phyloP scores from a whole-genome alignment of 2,329 filamentous ascomycete genomes.

The Penicillium aurantiogriseum region DNA sequence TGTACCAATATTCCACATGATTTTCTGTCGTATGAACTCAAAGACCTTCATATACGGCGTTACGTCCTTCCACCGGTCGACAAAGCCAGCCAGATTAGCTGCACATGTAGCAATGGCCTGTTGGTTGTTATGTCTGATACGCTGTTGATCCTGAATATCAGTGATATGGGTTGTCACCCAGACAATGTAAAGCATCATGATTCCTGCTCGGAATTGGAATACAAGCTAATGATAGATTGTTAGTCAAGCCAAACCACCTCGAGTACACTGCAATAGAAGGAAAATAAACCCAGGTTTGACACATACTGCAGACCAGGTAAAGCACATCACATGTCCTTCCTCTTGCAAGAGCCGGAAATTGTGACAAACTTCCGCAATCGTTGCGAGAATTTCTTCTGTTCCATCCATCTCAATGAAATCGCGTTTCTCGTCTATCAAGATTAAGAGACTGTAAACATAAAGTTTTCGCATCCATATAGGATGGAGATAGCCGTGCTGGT shows the following conservation, averaged over 20 bases:
- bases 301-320: slow-evolving; percentile 32
- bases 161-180: slow-evolving; percentile 19
- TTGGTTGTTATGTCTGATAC: slow-evolving; percentile 12
- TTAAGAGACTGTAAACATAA: slow-evolving; percentile 31
- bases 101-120: slow-evolving; percentile 24
- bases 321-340: slow-evolving; percentile 31
- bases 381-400: slow-evolving; percentile 25
- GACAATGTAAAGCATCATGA: slow-evolving; percentile 29
- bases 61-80: slow-evolving; percentile 26
- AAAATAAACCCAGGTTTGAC: neutral
- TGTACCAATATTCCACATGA: neutral
- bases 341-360: slow-evolving; percentile 28
- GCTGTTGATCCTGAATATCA: slow-evolving; percentile 1
- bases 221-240: slow-evolving; percentile 20
- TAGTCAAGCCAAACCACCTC: neutral
- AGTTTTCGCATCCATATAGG: slow-evolving; percentile 30
- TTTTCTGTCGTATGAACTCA: slow-evolving; percentile 20
- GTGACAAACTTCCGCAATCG: slow-evolving; percentile 27
- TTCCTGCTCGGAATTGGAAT: slow-evolving; percentile 29
- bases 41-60: slow-evolving; percentile 23
- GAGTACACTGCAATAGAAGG: neutral
- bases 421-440: slow-evolving; percentile 27
- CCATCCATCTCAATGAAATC: slow-evolving; percentile 25
- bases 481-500: slow-evolving; percentile 25
- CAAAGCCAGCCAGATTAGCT: slow-evolving; percentile 23